Base-by-base conservation (phyloP, 2,329 filamentous ascomycete genomes). In the Sclerotinia borealis region DNA sequence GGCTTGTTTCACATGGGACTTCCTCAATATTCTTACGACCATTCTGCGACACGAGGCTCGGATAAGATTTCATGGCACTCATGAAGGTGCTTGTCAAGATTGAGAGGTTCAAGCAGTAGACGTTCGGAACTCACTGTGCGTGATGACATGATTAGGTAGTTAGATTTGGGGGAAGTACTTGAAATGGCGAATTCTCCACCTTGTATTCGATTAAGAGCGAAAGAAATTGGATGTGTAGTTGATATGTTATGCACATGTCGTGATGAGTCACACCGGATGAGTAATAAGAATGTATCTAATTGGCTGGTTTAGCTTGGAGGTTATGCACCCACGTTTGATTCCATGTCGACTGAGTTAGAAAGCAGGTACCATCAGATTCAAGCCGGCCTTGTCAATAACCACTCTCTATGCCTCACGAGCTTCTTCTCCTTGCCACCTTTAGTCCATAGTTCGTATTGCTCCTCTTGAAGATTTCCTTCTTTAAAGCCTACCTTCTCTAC, bases 401-500 rank as follows among this genome's bases (percentile, higher is more conserved):
- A 63, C 50, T 59, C 54, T 9, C 36, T 63, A 39, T 62, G 41
- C 2, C 50, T 56, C 34, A 59, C 39, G 27, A 1, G 22, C 15
- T 36, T 61, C 56, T 58, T 64, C 29, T 34, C 48, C 11, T 29
- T 48, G 1, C 48, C 39, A 1, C 50, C 43, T 19, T 34, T 25
- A 6, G 3, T 6, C 55, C 31, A 61, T 25, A 47, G 2, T 45
- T 61, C 55, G 29, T 59, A 36, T 29, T 62, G 48, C 15, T 61
- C 60, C n/a, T 66, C 64, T 25, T 55, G 56, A 4, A 67, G 29
- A 25, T 66, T 49, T 1, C 64, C 64, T 47, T 66, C 67, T n/a
- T 41, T 43, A 22, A 70, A 71, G 3, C 69, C 69, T 22, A 50
- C 48, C 43, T 69, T 71, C 54, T 65, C 19, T 22, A 70, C 56